Conservation (phyloP, 2,329 filamentous ascomycete genomes). For the Ophiocordyceps camponoti-leonardi region DNA sequence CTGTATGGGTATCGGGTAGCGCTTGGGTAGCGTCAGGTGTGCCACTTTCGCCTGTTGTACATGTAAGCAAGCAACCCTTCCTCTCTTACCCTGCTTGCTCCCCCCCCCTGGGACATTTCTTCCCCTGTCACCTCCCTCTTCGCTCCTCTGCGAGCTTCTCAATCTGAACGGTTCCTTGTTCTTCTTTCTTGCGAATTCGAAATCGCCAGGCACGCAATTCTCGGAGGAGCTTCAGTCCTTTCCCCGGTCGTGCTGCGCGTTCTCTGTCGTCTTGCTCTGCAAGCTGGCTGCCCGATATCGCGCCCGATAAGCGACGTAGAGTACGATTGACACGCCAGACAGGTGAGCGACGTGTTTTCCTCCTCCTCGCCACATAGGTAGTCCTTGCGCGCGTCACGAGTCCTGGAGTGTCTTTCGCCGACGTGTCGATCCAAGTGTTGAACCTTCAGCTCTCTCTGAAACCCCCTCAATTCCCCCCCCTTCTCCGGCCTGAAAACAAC, state of each 20-base stretch:
- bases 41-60: too few relatives aligned
- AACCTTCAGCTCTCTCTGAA: background rate
- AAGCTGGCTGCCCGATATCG: background rate
- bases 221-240: background rate
- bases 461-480: background rate
- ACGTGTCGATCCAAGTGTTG: background rate
- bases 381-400: background rate
- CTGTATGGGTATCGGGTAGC: too few relatives aligned
- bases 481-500: too few relatives aligned
- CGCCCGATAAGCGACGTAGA: background rate
- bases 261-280: too few relatives aligned
- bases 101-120: background rate
- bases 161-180: background rate
- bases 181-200: background rate
- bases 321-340: background rate
- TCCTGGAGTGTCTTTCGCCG: too few relatives aligned
- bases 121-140: background rate
- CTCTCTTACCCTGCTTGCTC: too few relatives aligned
- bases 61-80: too few relatives aligned
- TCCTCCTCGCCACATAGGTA: background rate
- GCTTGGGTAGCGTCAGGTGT: too few relatives aligned
- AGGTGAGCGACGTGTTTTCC: background rate
- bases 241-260: background rate
- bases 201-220: background rate
- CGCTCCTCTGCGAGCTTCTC: too few relatives aligned